Evolutionary conservation across 2,329 filamentous ascomycete species (phyloP), one percentile per base, ranked within the genome.

Genomic region (Cladosporium austrohemisphaericum): DNA sequence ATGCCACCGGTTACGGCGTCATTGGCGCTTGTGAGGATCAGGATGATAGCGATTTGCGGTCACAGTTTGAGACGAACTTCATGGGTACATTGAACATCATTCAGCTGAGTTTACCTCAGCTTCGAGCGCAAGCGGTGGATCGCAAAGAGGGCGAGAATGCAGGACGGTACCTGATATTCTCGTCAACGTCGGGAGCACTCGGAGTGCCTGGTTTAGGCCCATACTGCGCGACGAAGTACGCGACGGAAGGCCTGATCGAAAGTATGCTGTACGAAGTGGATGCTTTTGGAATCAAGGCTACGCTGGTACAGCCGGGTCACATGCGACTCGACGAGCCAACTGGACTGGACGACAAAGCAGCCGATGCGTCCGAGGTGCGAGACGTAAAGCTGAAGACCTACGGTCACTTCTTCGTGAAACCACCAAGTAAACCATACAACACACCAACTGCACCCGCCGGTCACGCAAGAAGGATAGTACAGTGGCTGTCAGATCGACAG

Each of bases 1-100:
- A 95, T 67, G 95, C 90, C 71, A 91, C 89, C 10, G 92, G 92
- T 13, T 96, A 95, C 70, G 92, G 91, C 46, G 90, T 98, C 47
- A 95, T 97, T 59, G 92, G 89, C 22, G 85, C 92, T 1, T 96
- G 91, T 69, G 93, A 97, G 70, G 93, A 97, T 70, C 93, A 97
- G 71, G 90, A 96, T 67, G 89, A 95, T 65, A 85, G 90, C 67
- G 93, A 97, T 65, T 80, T 97, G 58, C 86, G 90, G 51, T 92
- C 95, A 62, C 93, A 97, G 68, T 96, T 97, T 71, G 89, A 94
- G 74, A 96, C 91, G 18, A 98, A 98, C 69, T 95, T 96, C 69
- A 92, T 95, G 76, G 93, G 93, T 47, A 94, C 90, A 0, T 71
- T 97, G 52, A 87, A 97, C 69, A 95, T 98, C 60, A 85, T 97